Base-by-base conservation (phyloP, 2,329 filamentous ascomycete species). In the Periconia macrospinosa region DNA sequence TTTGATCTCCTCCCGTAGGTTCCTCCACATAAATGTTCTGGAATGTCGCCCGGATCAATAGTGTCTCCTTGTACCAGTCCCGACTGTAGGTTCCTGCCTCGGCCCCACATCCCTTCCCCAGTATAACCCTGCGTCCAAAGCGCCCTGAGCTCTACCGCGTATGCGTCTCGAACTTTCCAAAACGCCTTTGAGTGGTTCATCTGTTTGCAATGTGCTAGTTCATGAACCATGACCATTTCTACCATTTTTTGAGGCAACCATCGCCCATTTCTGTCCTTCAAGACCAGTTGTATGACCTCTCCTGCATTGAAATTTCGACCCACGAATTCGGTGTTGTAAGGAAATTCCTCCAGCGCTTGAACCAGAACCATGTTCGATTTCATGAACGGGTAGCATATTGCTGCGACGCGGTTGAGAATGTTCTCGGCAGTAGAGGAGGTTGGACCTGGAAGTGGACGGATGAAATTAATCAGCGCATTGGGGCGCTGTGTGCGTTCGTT, bases 191-290 rank as follows among this genome's bases (percentile, higher is more conserved):
- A 88, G 70, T 96, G 91, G 71, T 96, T 95, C 92, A 96, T 96
- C 70, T 96, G 88, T 72, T 90, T 89, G 79, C 89, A 92, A 72
- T 95, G 91, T 2, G 91, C 91, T 30, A 95, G 78, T 67, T 94
- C 90, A 70, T 96, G 91, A 85, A 95, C 92, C 91, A 96, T 95
- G 60, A 95, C 90, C 89, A 94, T 93, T 74, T 94, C 90, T 15
- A 96, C 89, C 67, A 92, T 91, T 56, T 85, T 80, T 67, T 94
- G 92, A 0, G 90, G 89, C 19, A 96, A 78, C 91, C 91, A 96
- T 54, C 71, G 62, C 8, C 79, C 79, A 78, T 82, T 78, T 0
- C 81, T 82, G 0, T 89, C 85, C 62, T 87, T 88, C 23, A 96
- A 81, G 1, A 96, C 91, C 1, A 96, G 81, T 74, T 96, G 91